Percentiles rank a stretch among this genome's conserved stretches.
Conservation (phyloP, 257 asterid genomes). For the Mentha longifolia region DNA sequence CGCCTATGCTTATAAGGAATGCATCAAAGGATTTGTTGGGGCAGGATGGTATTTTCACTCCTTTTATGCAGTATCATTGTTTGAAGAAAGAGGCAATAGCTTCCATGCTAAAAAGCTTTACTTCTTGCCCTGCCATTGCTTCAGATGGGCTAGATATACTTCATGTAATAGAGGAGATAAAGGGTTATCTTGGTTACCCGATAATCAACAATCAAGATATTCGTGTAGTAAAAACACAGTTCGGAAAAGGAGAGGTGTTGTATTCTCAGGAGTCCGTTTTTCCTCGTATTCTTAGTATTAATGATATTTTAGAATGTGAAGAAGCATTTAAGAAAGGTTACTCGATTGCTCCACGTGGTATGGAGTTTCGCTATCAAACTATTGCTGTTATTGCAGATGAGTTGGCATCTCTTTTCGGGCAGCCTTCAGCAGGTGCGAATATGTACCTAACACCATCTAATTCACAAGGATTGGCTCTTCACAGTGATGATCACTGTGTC, state of each 20-base stretch:
- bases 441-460: conserved; percentile 79
- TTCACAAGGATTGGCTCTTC: conserved; percentile 85
- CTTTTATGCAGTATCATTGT: conserved; percentile 50
- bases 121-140: conserved; percentile 70
- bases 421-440: conserved; percentile 83
- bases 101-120: conserved; percentile 50
- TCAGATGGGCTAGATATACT: conserved; percentile 70
- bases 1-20: conserved; percentile 53
- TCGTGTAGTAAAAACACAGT: conserved; percentile 62
- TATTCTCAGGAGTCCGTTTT: conserved; percentile 44
- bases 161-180: conserved; percentile 58
- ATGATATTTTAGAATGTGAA: conserved; percentile 58
- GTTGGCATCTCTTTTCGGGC: conserved; percentile 77
- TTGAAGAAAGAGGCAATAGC: conserved; percentile 44
- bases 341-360: conserved; percentile 78
- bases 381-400: conserved; percentile 67
- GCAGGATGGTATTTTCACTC: conserved; percentile 42
- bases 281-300: conserved; percentile 41
- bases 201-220: conserved; percentile 70
- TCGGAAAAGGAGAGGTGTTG: conserved; percentile 53
- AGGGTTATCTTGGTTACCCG: conserved; percentile 61
- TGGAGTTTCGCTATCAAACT: conserved; percentile 62
- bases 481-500: conserved; percentile 86
- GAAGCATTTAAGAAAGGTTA: conserved; percentile 73
- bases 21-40: conserved; percentile 38